Conservation (phyloP, 352 stramenopile genomes). For the Phytophthora syringae region DNA sequence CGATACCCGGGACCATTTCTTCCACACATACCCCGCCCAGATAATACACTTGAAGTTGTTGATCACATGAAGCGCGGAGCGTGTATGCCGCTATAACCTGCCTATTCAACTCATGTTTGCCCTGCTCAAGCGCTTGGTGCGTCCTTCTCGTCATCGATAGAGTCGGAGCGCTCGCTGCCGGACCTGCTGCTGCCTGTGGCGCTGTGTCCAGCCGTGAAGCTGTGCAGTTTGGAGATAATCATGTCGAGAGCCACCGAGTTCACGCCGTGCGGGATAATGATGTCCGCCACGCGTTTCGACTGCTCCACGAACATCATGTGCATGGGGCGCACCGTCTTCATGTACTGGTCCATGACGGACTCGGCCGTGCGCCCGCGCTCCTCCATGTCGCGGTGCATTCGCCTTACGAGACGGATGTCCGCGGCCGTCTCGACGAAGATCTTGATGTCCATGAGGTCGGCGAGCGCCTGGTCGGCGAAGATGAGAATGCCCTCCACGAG, state of each 20-base stretch:
- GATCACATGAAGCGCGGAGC: slow-evolving; percentile 22
- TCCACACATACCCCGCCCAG: slow-evolving; percentile 7
- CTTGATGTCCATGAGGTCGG: slow-evolving; percentile 96
- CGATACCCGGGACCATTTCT: slow-evolving; percentile 14
- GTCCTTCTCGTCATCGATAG: slow-evolving; percentile 48
- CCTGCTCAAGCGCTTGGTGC: slow-evolving; percentile 17
- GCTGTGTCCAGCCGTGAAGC: slow-evolving; percentile 58
- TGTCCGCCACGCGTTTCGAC: slow-evolving; percentile 94
- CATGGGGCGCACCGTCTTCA: slow-evolving; percentile 98
- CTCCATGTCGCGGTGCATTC: slow-evolving; percentile 93
- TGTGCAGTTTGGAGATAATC: slow-evolving; percentile 91
- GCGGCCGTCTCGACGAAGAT: slow-evolving; percentile 97
- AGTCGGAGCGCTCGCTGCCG: slow-evolving; percentile 56
- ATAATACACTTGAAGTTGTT: slow-evolving; percentile 39
- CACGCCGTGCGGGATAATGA: slow-evolving; percentile 95
- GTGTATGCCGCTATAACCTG: slow-evolving; percentile 20
- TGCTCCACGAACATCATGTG: slow-evolving; percentile 98
- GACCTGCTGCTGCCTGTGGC: slow-evolving; percentile 47
- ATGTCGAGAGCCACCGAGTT: slow-evolving; percentile 95
- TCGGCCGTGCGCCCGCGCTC: slow-evolving; percentile 95
- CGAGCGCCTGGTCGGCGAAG: slow-evolving; percentile 91
- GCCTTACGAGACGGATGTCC: slow-evolving; percentile 95
- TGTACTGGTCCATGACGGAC: slow-evolving; percentile 97
- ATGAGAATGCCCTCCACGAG: slow-evolving; percentile 98
- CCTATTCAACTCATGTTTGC: slow-evolving; percentile 25